Base-by-base conservation (phyloP, 139 green algal genomes). In the Gonium pectorale region DNA sequence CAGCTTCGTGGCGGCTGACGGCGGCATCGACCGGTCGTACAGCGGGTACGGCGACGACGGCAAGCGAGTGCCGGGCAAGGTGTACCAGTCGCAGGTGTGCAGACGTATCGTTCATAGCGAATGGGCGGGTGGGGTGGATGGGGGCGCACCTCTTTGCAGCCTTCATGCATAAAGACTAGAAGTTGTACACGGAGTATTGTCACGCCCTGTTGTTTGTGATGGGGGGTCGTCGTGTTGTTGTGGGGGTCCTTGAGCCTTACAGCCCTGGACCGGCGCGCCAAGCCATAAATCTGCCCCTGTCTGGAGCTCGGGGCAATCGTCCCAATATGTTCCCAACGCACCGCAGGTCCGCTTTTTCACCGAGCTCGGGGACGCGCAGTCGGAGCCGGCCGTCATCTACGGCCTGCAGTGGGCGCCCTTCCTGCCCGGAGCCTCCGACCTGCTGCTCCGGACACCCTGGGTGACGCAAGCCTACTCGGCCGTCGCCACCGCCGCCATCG, bases 51-150 rank as follows among this genome's bases (percentile, higher is more conserved):
- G 38, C 70, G 49, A 17, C 31, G 22, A 78, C 27, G 69, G 69
- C 43, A 78, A 78, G 69, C 69, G 69, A 19, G 69, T 78, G 29
- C 29, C 69, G 2, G 69, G 69, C 69, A 78, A 78, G 69, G 29
- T 78, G 5, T 78, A 63, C 41, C 69, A 78, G 41, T 40, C 43
- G 41, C 67, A 31, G 2, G 51, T n/a, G n/a, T n/a, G n/a, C n/a
- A n/a, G n/a, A n/a, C n/a, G n/a, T n/a, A n/a, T n/a, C n/a, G n/a
- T n/a, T n/a, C n/a, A n/a, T n/a, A n/a, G n/a, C n/a, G n/a, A n/a
- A n/a, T n/a, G n/a, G n/a, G n/a, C n/a, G n/a, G n/a, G n/a, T n/a
- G n/a, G n/a, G n/a, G n/a, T n/a, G n/a, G n/a, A n/a, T n/a, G n/a
- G n/a, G n/a, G n/a, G n/a, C n/a, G n/a, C n/a, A n/a, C n/a, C n/a